These are phyloP conservation scores for Lathyrus sativus DNA, from an alignment of 306 rosid species.

Conservation along the genomic window DNA sequence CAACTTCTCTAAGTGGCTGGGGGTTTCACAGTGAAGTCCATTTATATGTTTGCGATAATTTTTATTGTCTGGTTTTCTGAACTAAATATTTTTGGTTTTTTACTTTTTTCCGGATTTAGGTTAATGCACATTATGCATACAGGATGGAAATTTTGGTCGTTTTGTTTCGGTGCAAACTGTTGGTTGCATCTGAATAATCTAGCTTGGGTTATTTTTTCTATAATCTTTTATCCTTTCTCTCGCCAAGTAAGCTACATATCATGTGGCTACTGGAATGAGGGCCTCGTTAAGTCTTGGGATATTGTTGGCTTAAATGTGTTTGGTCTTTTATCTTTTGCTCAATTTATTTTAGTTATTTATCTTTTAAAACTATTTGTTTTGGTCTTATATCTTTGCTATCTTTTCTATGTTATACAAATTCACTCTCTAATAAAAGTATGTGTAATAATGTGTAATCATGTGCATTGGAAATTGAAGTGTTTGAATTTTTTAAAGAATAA, in stretches of 20 bases:
- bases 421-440: too few relatives aligned
- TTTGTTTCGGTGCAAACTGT: constrained; percentile 8
- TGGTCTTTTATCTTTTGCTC: too few relatives aligned
- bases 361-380: too few relatives aligned
- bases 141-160: neutral
- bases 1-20: constrained; percentile 76
- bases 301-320: too few relatives aligned
- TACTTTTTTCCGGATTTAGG: neutral
- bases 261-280: neutral
- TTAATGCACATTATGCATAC: neutral
- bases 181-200: neutral
- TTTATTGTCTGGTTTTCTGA: neutral
- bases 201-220: neutral
- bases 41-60: neutral
- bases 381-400: too few relatives aligned
- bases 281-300: neutral
- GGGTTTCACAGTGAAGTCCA: constrained; percentile 27
- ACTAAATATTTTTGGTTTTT: neutral
- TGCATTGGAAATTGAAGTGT: too few relatives aligned
- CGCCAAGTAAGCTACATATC: neutral
- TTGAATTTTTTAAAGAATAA: too few relatives aligned
- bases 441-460: too few relatives aligned
- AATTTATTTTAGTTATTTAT: too few relatives aligned
- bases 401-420: too few relatives aligned
- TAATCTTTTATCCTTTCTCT: neutral